A percentile compares a stretch with the other conserved stretches of the same genome.
phyloP scores from a whole-genome alignment of 768 basidiomycete genomes.

The Naematelia aurantialba region DNA sequence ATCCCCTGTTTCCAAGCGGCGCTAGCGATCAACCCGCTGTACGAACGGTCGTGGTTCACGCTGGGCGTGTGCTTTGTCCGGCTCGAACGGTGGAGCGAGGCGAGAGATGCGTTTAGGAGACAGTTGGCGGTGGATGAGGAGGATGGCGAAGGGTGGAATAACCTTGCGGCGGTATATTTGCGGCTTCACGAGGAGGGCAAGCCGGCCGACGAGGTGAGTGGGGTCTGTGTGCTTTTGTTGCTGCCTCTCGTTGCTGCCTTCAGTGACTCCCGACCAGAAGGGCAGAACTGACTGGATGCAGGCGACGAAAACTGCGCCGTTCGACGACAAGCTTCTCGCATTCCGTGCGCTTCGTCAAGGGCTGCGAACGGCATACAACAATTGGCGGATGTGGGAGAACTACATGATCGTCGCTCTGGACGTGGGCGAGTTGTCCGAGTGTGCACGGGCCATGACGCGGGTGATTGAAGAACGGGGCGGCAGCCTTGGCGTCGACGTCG shows the following conservation, averaged over 20 bases:
- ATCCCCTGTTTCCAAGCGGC: slow-evolving; percentile 67
- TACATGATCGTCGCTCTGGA: slow-evolving; percentile 92
- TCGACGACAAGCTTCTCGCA: slow-evolving; percentile 71
- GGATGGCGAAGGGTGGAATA: slow-evolving; percentile 97
- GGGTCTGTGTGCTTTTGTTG: too few species aligned
- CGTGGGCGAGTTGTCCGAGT: slow-evolving; percentile 85
- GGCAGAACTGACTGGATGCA: background rate
- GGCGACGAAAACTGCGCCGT: slow-evolving; percentile 26
- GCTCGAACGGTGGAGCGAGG: slow-evolving; percentile 77
- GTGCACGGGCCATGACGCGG: slow-evolving; percentile 73
- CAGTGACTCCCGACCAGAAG: too few species aligned
- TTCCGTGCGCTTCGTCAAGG: slow-evolving; percentile 91
- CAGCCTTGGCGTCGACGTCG: slow-evolving; percentile 64
- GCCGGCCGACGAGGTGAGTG: slow-evolving; percentile 23
- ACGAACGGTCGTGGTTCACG: slow-evolving; percentile 88
- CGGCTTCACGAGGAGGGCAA: slow-evolving; percentile 61
- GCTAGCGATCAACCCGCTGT: slow-evolving; percentile 81
- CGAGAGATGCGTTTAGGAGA: slow-evolving; percentile 73
- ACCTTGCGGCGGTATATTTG: slow-evolving; percentile 89
- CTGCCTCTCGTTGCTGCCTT: too few species aligned
- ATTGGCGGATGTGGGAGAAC: slow-evolving; percentile 98
- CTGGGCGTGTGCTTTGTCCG: slow-evolving; percentile 87
- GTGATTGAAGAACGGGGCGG: slow-evolving; percentile 67
- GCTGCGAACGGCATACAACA: slow-evolving; percentile 74
- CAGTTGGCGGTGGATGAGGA: slow-evolving; percentile 92